Evolutionary conservation across 2,329 filamentous ascomycete genomes (phyloP), one percentile per base, ranked within the genome.

Genomic region (Rhinocladiella similis): DNA sequence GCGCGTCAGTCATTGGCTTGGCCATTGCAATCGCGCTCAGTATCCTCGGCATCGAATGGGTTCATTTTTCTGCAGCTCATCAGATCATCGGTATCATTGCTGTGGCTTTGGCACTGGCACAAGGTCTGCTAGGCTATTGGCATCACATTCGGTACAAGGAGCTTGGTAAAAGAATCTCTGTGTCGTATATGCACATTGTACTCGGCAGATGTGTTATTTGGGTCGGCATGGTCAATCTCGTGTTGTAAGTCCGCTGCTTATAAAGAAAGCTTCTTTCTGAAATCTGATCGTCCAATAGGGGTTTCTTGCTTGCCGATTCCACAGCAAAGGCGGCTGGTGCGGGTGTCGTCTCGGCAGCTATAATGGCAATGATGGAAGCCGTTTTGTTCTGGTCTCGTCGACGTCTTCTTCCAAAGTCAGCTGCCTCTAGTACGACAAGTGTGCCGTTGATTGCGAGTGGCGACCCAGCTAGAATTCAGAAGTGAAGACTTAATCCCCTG

Each of bases 31-130:
- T 77, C 14, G 68, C 68, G 7, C 68, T 74, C 7, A 73, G 71
- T 25, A 65, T 61, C 10, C 62, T 63, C 54, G 62, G 59, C 51
- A 63, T 35, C 39, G 62, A 77, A 70, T 75, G 73, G 45, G 71
- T 72, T 53, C 41, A 63, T 48, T 77, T 72, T 68, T 68, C 61
- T 58, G 71, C 74, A 3, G 66, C 73, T 2, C 77, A 79, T 65
- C 77, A 80, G 59, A 69, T 79, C 61, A 56, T 78, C 50, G 76
- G 76, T 20, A 69, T 79, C 35, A 33, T 76, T 33, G 54, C 73
- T 27, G 60, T 73, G 29, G 57, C 66, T 19, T 59, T 61, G 1
- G 56, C 71, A 7, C 52, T 70, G 38, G 43, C 69, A 6, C 73
- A 75, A 54, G 65, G 70, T 51, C 59, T 63, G 9, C 62, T 73